Conservation (phyloP, 805 yeast species). For the Metschnikowia koreensis region DNA sequence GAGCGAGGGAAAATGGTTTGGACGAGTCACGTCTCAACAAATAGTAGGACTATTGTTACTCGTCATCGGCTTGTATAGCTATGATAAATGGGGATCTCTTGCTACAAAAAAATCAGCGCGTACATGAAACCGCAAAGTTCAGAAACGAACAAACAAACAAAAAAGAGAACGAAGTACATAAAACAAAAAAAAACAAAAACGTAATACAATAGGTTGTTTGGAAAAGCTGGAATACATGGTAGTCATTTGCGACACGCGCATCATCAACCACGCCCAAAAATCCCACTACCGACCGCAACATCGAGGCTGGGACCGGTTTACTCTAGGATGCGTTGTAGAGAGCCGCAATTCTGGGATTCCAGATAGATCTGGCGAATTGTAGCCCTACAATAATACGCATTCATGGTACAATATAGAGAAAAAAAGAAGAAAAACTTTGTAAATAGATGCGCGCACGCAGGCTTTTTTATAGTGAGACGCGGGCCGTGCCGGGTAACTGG, state of each 20-base stretch:
- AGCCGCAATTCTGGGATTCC: slow-evolving; percentile 38
- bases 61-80: slow-evolving; percentile 55
- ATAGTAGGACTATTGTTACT: slow-evolving; percentile 49
- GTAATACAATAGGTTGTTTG: slow-evolving; percentile 25
- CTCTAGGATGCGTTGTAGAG: slow-evolving; percentile 52
- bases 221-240: slow-evolving; percentile 44
- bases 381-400: slow-evolving; percentile 53
- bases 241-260: slow-evolving; percentile 20
- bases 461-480: slow-evolving; percentile 12
- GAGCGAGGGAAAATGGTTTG: slow-evolving; percentile 32
- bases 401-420: slow-evolving; percentile 41
- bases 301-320: slow-evolving; percentile 31
- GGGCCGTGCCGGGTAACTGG: slow-evolving; percentile 25
- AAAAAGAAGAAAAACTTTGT: slow-evolving; percentile 2
- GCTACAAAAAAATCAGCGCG: slow-evolving; percentile 1
- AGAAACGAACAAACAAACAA: neutral
- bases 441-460: slow-evolving; percentile 1
- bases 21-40: slow-evolving; percentile 46
- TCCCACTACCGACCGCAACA: slow-evolving; percentile 39
- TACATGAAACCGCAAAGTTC: neutral
- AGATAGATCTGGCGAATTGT: slow-evolving; percentile 25
- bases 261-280: slow-evolving; percentile 37
- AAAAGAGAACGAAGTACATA: neutral
- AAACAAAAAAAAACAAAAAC: neutral
- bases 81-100: slow-evolving; percentile 59